phyloP scores from a whole-genome alignment of 306 rosid species.

The Canavalia ensiformis region DNA sequence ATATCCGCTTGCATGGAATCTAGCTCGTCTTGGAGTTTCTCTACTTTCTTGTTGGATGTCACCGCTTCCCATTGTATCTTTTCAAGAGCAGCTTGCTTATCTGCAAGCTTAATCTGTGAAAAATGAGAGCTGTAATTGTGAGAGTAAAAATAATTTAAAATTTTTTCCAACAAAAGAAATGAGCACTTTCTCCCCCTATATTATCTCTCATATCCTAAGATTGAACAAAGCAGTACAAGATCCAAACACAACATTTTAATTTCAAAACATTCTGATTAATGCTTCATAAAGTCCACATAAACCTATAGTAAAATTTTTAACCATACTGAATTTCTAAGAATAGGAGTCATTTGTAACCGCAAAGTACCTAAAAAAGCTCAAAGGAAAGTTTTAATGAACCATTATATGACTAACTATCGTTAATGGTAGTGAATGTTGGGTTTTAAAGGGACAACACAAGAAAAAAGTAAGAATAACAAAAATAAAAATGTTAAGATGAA shows the following conservation, averaged over 20 bases:
- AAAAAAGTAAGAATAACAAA: too few relatives aligned
- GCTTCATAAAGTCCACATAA: conserved; percentile 36
- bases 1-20: conserved; percentile 55
- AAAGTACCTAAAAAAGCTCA: too few relatives aligned
- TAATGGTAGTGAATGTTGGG: too few relatives aligned
- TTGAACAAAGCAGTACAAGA: conserved; percentile 28
- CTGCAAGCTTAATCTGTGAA: conserved; percentile 89
- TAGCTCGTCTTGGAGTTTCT: conserved; percentile 55
- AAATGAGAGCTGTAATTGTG: conserved; percentile 20
- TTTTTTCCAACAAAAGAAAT: not conserved
- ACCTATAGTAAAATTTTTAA: conserved; percentile 1
- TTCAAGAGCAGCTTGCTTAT: conserved; percentile 95
- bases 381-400: too few relatives aligned
- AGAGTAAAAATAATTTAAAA: conserved; percentile 17
- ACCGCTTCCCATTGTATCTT: conserved; percentile 87
- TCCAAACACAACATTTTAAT: conserved; percentile 20
- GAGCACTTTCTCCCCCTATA: not conserved
- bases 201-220: not conserved
- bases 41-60: conserved; percentile 68
- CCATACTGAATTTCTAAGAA: conserved; percentile 6
- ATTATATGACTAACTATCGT: too few relatives aligned
- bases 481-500: too few relatives aligned
- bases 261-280: conserved; percentile 5
- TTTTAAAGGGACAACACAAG: too few relatives aligned
- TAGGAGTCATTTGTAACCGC: not conserved